Base-by-base conservation (phyloP, 768 basidiomycete genomes). In the Pulveroboletus sp. region DNA sequence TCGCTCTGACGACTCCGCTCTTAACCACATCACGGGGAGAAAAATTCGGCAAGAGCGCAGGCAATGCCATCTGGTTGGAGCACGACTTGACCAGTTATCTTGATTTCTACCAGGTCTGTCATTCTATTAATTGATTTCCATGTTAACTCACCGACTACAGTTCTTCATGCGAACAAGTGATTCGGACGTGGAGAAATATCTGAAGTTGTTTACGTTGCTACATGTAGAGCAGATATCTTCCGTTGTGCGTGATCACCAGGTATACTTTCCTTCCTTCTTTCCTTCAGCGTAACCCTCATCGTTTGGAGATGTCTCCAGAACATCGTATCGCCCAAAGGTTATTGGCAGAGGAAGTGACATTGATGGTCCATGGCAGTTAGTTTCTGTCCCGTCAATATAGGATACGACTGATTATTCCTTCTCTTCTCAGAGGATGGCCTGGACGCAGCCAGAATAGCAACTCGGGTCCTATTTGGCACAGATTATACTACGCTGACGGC, bases 31-130 rank as follows among this genome's bases (percentile, higher is more conserved):
- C 89, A 1, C 77, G 78, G 1, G 96, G 96, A 1, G 88, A 90
- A 62, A 99, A 99, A 72, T 95, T 98, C 67, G 96, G 95, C 7
- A 99, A 99, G 75, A 93, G 89, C 58, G 87, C 90, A 0, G 94
- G 95, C 4, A 98, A 97, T 60, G 95, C 95, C 2, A 71, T 99
- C 2, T 97, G 95, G 89, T 72, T 99, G 31, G 84, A 96, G 63
- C 71, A 79, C 23, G 61, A 70, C 12, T 65, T 89, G 62, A 98
- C 95, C 3, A 89, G 87, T 55, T 77, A 88, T 17, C 89, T 89
- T 57, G 94, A 97, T 55, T 93, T 99, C 61, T 98, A 97, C 62
- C 96, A 99, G 75, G 95, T 88, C 49, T 27, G 52, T 34, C n/a
- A 43, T 24, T 7, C 12, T 4, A 34, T 46, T 4, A 6, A 32